Percentiles rank a stretch among this genome's conserved stretches.
These are phyloP conservation scores for Collybia nuda DNA, from an alignment of 768 basidiomycete species.

Conservation along the genomic window DNA sequence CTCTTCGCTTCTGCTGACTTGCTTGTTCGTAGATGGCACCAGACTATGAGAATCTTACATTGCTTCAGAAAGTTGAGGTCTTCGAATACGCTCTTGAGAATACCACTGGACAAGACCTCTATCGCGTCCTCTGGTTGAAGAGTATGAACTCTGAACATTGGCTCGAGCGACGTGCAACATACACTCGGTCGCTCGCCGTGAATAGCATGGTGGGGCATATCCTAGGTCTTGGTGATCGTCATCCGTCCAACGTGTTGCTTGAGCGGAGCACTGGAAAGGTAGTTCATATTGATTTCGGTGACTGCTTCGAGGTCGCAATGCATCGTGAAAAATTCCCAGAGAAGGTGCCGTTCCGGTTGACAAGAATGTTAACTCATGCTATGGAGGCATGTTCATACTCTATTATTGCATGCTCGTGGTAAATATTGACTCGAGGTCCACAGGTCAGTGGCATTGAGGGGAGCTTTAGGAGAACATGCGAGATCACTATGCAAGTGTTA, in stretches of 20 bases:
- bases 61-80: slow-evolving; percentile 98
- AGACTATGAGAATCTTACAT: slow-evolving; percentile 91
- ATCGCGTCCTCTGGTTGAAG: slow-evolving; percentile 96
- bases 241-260: slow-evolving; percentile 92
- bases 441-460: slow-evolving; percentile 98
- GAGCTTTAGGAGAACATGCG: slow-evolving; percentile 93
- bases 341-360: slow-evolving; percentile 96
- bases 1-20: slow-evolving; percentile 1
- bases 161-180: slow-evolving; percentile 94
- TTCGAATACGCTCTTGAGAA: slow-evolving; percentile 99
- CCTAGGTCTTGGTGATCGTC: slow-evolving; percentile 94
- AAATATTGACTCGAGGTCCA: slow-evolving; percentile 11
- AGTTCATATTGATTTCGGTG: slow-evolving; percentile 96
- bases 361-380: slow-evolving; percentile 96
- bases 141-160: slow-evolving; percentile 95
- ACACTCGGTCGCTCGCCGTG: slow-evolving; percentile 92
- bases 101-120: slow-evolving; percentile 97
- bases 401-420: neutral
- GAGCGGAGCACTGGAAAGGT: slow-evolving; percentile 92
- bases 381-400: slow-evolving; percentile 77
- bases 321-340: slow-evolving; percentile 98
- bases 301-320: slow-evolving; percentile 98
- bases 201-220: slow-evolving; percentile 99
- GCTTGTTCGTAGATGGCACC: slow-evolving; percentile 82
- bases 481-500: slow-evolving; percentile 96